Evolutionary conservation across 169 alveolate species (phyloP).

Genomic region (Prorocentrum cordatum): DNA sequence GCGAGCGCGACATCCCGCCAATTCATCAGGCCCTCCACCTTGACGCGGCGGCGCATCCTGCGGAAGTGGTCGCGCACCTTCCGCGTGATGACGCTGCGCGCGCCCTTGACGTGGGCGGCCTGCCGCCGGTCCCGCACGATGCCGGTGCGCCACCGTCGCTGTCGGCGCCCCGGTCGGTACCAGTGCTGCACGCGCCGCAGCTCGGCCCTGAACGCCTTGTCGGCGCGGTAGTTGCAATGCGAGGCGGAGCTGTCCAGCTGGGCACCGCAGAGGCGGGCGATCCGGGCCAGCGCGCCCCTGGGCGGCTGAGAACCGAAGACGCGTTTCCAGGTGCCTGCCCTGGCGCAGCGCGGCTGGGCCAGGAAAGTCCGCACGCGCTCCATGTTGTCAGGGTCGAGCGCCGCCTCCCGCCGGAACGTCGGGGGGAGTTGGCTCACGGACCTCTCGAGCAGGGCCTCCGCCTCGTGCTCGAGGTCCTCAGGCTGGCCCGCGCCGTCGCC

Average conservation of each 20-base stretch:
- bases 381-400: too few species aligned
- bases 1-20: background rate
- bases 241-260: background rate
- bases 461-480: too few species aligned
- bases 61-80: background rate
- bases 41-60: background rate
- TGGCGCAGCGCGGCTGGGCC: too few species aligned
- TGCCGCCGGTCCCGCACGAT: background rate
- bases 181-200: background rate
- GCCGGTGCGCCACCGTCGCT: background rate
- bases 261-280: background rate
- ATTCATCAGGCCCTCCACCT: background rate
- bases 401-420: too few species aligned
- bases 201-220: background rate
- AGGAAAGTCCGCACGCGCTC: too few species aligned
- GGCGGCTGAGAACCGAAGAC: background rate
- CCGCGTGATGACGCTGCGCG: background rate
- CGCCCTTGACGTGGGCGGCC: background rate
- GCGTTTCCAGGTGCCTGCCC: background rate
- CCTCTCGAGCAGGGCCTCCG: too few species aligned
- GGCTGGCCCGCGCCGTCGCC: too few species aligned
- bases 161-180: background rate
- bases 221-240: background rate
- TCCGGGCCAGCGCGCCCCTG: background rate
- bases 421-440: too few species aligned